phyloP scores from a whole-genome alignment of 2,329 filamentous ascomycete genomes.

The Neofusicoccum umdonicola region DNA sequence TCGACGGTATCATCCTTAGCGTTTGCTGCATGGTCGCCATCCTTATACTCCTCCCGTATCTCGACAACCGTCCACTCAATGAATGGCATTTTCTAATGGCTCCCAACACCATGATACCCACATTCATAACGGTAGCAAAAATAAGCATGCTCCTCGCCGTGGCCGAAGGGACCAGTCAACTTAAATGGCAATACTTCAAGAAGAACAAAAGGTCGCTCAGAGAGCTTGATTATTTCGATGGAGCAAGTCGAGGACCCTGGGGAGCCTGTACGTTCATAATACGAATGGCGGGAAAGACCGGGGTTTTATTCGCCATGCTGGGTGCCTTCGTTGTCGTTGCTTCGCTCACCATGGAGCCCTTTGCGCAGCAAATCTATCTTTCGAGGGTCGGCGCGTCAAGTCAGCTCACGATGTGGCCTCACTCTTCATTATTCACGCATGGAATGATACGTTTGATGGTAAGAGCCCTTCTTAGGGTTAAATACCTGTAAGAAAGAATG shows the following conservation, averaged over 20 bases:
- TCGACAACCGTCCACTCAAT: constrained; percentile 16
- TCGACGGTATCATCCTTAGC: constrained; percentile 15
- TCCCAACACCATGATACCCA: constrained; percentile 33
- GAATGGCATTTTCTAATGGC: constrained; percentile 21
- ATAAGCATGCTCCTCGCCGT: constrained; percentile 30
- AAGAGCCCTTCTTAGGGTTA: no score
- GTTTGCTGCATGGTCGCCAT: constrained; percentile 13
- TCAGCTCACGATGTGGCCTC: not conserved
- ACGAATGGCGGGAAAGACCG: not conserved
- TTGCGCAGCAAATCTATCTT: constrained; percentile 20
- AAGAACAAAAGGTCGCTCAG: constrained; percentile 19
- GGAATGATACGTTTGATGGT: not conserved
- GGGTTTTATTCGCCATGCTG: not conserved
- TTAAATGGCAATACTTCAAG: constrained; percentile 37
- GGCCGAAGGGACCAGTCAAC: constrained; percentile 33
- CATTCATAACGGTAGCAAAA: constrained; percentile 34
- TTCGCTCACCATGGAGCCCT: constrained; percentile 15
- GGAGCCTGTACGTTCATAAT: not conserved
- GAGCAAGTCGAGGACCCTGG: constrained; percentile 25
- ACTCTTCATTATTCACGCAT: not conserved
- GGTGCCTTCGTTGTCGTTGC: constrained; percentile 15
- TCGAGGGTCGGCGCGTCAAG: constrained; percentile 11
- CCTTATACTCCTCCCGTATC: constrained; percentile 11
- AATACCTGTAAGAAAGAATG: no score
- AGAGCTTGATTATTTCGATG: constrained; percentile 30